Conservation (phyloP, 441 rosid species). For the Cnidoscolus chayamansa region DNA sequence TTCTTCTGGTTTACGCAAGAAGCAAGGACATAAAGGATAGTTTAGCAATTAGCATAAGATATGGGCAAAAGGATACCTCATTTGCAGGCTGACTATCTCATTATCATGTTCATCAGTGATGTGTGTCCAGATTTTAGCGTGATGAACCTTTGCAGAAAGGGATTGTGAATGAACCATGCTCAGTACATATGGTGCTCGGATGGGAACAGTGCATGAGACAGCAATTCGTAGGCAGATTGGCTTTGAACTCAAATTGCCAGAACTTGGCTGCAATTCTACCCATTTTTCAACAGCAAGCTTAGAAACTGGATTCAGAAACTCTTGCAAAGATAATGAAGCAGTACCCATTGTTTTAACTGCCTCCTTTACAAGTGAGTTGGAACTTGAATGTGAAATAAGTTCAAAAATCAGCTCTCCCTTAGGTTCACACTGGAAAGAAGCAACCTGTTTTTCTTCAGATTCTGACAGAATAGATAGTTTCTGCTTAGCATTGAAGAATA, state of each 20-base stretch:
- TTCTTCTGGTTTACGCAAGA: background rate
- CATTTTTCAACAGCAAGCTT: conserved; percentile 67
- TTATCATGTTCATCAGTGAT: conserved; percentile 48
- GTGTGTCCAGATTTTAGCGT: conserved; percentile 38
- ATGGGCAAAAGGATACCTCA: conserved; percentile 52
- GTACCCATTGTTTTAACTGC: conserved; percentile 50
- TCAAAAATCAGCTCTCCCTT: conserved; percentile 68
- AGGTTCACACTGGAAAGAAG: conserved; percentile 72
- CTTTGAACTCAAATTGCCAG: conserved; percentile 34
- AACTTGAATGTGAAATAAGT: conserved; percentile 50
- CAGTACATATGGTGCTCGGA: conserved; percentile 42
- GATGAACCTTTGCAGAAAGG: conserved; percentile 33
- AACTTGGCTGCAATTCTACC: conserved; percentile 57
- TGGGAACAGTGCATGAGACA: conserved; percentile 61
- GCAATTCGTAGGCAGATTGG: conserved; percentile 61
- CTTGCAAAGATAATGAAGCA: conserved; percentile 50
- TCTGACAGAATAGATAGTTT: conserved; percentile 58
- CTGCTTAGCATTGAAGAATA: conserved; percentile 49
- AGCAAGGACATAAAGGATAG: background rate
- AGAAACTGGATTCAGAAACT: conserved; percentile 51
- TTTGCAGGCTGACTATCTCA: conserved; percentile 61
- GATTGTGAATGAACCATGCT: conserved; percentile 46
- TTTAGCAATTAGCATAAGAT: conserved; percentile 15
- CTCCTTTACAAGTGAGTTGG: conserved; percentile 39
- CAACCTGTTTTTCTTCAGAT: conserved; percentile 56